These are phyloP conservation scores for Trametes sanguinea DNA, from an alignment of 768 basidiomycete genomes.

Conservation along the genomic window DNA sequence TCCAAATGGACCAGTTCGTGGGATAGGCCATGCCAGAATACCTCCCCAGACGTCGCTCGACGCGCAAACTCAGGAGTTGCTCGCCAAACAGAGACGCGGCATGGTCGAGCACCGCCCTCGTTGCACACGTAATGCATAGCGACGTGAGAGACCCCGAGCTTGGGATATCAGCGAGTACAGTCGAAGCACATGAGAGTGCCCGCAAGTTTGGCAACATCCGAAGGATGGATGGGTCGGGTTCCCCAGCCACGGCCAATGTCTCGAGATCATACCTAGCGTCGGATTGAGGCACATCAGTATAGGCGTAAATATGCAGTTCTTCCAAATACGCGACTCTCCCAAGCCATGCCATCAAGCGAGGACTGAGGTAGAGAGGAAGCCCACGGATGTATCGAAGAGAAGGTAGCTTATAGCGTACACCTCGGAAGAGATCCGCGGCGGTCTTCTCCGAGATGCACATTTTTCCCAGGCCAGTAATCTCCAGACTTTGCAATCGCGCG, in stretches of 20 bases:
- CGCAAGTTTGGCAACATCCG: not conserved
- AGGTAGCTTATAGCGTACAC: not conserved
- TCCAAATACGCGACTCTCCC: not conserved
- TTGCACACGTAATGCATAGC: not conserved
- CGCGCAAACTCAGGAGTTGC: conserved; percentile 4
- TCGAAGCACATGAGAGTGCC: not conserved
- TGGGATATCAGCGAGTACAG: not conserved
- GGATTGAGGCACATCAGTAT: not conserved
- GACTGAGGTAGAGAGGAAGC: not conserved
- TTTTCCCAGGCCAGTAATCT: not conserved
- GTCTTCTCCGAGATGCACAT: not conserved
- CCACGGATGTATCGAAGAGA: not conserved
- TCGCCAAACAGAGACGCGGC: not conserved
- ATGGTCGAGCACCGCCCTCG: not conserved
- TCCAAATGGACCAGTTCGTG: not conserved
- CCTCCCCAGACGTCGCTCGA: not conserved
- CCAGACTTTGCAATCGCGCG: not conserved
- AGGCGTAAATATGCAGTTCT: not conserved
- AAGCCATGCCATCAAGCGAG: not conserved
- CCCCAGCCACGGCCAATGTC: not conserved
- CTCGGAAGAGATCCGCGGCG: not conserved
- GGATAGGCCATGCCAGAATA: conserved; percentile 4
- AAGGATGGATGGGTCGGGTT: not conserved
- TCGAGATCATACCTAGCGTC: not conserved
- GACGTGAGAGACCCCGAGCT: not conserved